Conservation (phyloP, 139 green algal genomes). For the Marvania coccoides region DNA sequence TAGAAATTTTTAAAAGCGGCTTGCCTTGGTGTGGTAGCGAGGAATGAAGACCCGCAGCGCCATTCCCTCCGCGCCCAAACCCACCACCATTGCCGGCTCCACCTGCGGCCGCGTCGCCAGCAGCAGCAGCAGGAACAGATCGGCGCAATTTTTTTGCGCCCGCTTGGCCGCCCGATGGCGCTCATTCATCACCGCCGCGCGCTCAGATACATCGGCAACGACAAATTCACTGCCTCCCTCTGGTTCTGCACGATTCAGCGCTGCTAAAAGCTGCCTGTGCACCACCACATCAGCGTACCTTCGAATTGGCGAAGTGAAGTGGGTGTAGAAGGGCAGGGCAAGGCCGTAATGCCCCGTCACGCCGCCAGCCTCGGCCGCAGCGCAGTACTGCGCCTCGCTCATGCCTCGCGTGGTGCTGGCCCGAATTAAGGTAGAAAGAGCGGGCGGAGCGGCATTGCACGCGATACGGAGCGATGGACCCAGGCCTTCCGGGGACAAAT, state of each 20-base stretch:
- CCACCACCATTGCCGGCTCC: constrained; percentile 46
- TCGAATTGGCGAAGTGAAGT: constrained; percentile 90
- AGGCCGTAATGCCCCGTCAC: constrained; percentile 86
- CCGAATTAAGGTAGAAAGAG: constrained; percentile 90
- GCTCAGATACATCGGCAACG: constrained; percentile 22
- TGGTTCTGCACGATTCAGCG: constrained; percentile 10
- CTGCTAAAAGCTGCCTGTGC: constrained; percentile 49
- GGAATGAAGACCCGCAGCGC: constrained; percentile 50
- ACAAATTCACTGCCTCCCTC: not conserved
- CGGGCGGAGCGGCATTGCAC: constrained; percentile 51
- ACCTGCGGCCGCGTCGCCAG: constrained; percentile 41
- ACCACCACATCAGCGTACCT: constrained; percentile 80
- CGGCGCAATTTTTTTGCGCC: constrained; percentile 52
- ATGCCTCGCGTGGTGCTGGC: constrained; percentile 93
- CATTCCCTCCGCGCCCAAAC: not conserved
- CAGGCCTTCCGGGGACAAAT: constrained; percentile 36
- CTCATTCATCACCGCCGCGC: constrained; percentile 47
- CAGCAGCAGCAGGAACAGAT: constrained; percentile 63
- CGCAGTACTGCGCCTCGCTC: constrained; percentile 80
- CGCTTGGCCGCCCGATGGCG: constrained; percentile 48
- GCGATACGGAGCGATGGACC: constrained; percentile 62
- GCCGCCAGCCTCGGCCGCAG: constrained; percentile 53
- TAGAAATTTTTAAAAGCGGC: too few relatives aligned
- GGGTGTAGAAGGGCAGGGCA: constrained; percentile 75
- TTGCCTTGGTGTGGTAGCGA: constrained; percentile 41